Conservation (phyloP, 2,329 filamentous ascomycete genomes). For the Scedosporium aurantiacum region DNA sequence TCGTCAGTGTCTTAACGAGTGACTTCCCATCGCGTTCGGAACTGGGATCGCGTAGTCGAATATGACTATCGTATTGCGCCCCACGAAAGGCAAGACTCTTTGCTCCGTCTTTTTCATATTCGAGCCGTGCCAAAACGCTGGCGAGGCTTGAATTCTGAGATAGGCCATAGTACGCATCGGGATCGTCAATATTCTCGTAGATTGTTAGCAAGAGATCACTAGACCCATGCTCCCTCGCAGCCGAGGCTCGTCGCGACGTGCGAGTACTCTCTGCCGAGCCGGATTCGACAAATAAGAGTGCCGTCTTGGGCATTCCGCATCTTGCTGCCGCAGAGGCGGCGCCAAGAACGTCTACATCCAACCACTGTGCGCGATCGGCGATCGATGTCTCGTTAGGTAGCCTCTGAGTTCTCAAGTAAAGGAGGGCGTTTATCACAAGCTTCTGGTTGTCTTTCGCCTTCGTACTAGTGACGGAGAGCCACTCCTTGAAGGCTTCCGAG, state of each 20-base stretch:
- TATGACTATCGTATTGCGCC: slow-evolving; percentile 78
- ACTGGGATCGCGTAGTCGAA: slow-evolving; percentile 48
- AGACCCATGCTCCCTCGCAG: slow-evolving; percentile 39
- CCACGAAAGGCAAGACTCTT: slow-evolving; percentile 86
- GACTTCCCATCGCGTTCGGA: slow-evolving; percentile 52
- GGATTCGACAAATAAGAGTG: slow-evolving; percentile 70
- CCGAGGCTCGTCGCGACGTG: slow-evolving; percentile 56
- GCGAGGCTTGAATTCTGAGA: slow-evolving; percentile 65
- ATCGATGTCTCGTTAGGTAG: slow-evolving; percentile 66
- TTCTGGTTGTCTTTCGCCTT: slow-evolving; percentile 51
- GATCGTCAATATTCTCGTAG: slow-evolving; percentile 88
- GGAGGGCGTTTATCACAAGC: slow-evolving; percentile 63
- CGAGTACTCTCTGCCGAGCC: slow-evolving; percentile 36
- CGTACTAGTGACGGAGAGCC: slow-evolving; percentile 36
- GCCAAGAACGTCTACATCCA: slow-evolving; percentile 66
- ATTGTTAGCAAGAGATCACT: slow-evolving; percentile 66
- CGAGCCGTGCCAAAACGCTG: slow-evolving; percentile 69
- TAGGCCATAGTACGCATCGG: slow-evolving; percentile 90
- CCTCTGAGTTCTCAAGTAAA: slow-evolving; percentile 80
- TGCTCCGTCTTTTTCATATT: slow-evolving; percentile 78
- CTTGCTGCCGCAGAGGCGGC: slow-evolving; percentile 61
- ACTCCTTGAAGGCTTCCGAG: slow-evolving; percentile 53
- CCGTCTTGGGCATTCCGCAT: slow-evolving; percentile 80
- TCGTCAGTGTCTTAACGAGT: slow-evolving; percentile 66
- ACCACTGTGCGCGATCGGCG: slow-evolving; percentile 70